A percentile compares a stretch with the other conserved stretches of the same genome.
Evolutionary conservation across 768 basidiomycete genomes (phyloP).

Genomic region (Panaeolus papilionaceus): DNA sequence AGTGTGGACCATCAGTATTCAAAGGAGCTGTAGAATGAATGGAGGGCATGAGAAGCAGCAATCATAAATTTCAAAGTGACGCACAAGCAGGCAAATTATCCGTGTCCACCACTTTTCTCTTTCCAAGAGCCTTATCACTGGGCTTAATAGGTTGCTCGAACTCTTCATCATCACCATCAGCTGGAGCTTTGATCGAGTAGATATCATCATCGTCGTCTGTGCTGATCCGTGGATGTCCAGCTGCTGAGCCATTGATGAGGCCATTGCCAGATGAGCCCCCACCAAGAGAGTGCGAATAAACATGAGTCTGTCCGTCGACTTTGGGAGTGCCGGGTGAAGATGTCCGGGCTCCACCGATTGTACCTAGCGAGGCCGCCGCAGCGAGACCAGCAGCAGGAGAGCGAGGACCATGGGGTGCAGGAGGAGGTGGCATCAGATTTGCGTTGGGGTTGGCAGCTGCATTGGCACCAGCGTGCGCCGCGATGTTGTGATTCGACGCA

Average conservation of each 20-base stretch:
- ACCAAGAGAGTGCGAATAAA: neutral
- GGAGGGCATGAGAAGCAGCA: neutral
- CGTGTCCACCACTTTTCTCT: constrained; percentile 66
- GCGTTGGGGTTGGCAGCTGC: constrained; percentile 28
- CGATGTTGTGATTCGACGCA: neutral
- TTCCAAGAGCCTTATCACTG: constrained; percentile 89
- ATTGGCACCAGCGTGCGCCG: neutral
- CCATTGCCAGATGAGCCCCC: constrained; percentile 4
- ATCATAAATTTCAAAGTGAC: constrained; percentile 29
- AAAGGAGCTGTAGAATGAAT: constrained; percentile 44
- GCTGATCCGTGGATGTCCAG: neutral
- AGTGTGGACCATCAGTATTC: constrained; percentile 64
- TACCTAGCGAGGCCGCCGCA: constrained; percentile 15
- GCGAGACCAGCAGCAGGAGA: constrained; percentile 51
- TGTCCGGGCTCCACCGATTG: constrained; percentile 56
- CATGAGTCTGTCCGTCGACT: constrained; percentile 21
- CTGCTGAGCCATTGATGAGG: neutral
- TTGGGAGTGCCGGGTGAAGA: constrained; percentile 67
- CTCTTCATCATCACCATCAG: constrained; percentile 21
- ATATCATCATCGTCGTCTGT: constrained; percentile 21
- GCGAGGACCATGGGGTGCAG: constrained; percentile 76
- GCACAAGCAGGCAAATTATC: constrained; percentile 52
- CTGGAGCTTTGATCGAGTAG: constrained; percentile 23
- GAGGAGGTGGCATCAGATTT: constrained; percentile 66
- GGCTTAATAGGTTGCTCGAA: constrained; percentile 56